Conservation (phyloP, 768 basidiomycete genomes). For the Trametes maxima region DNA sequence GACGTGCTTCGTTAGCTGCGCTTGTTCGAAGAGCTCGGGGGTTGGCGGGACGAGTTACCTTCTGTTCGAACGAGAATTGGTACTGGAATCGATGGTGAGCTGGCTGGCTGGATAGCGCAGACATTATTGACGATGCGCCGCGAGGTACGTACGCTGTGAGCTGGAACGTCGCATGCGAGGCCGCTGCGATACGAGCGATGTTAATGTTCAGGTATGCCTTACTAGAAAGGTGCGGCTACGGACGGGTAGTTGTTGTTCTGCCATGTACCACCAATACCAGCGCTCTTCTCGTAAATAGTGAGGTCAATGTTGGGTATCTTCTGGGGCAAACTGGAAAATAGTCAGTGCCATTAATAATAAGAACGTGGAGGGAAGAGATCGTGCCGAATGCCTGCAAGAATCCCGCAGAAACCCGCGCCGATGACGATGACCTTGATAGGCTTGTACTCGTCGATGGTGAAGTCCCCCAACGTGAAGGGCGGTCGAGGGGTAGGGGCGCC, state of each 20-base stretch:
- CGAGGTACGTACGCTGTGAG: conserved; percentile 47
- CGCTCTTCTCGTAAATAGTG: conserved; percentile 44
- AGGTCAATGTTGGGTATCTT: conserved; percentile 51
- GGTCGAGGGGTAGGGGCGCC: too few relatives aligned
- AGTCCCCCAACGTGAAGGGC: conserved; percentile 37
- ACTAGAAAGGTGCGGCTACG: not conserved
- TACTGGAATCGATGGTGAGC: conserved; percentile 41
- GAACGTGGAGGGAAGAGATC: conserved; percentile 3
- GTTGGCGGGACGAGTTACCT: conserved; percentile 33
- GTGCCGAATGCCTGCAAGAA: conserved; percentile 59
- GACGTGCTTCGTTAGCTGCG: not conserved
- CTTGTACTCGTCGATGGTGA: conserved; percentile 53
- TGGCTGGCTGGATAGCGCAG: not conserved
- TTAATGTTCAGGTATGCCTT: not conserved
- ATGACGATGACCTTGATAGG: conserved; percentile 57
- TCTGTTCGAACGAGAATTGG: conserved; percentile 58
- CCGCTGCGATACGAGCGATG: conserved; percentile 37
- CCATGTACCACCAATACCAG: conserved; percentile 59
- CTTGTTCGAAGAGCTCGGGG: not conserved
- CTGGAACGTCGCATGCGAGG: conserved; percentile 63
- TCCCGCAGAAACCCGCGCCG: conserved; percentile 63
- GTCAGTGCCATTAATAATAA: not conserved
- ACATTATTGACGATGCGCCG: not conserved
- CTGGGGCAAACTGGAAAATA: not conserved
- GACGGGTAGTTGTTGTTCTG: conserved; percentile 51